Evolutionary conservation across 352 stramenopile species (phyloP).

Genomic region (Pythium guiyangense): DNA sequence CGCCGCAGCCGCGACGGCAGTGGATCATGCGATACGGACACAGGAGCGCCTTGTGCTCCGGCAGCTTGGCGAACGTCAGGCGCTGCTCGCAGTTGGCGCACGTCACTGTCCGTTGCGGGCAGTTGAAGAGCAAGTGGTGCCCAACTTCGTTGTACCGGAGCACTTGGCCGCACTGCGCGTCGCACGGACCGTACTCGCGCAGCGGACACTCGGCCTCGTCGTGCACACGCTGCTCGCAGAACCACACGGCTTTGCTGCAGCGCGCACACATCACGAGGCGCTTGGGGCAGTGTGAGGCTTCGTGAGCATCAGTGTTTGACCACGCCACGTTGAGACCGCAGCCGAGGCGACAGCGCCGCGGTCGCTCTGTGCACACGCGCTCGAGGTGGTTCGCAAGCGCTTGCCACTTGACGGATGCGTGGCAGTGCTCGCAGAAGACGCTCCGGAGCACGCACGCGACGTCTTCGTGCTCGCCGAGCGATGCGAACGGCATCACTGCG

Average conservation of each 20-base stretch:
- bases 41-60: conserved; percentile 37
- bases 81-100: conserved; percentile 46
- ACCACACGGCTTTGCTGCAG: conserved; percentile 45
- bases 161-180: conserved; percentile 31
- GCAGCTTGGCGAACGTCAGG: conserved; percentile 28
- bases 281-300: conserved; percentile 47
- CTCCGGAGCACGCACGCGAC: conserved; percentile 32
- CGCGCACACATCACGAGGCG: conserved; percentile 47
- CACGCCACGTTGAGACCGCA: conserved; percentile 26
- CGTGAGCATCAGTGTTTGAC: conserved; percentile 24
- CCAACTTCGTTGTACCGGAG: conserved; percentile 50
- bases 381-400: conserved; percentile 30
- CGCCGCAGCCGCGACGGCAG: conserved; percentile 55
- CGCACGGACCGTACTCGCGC: conserved; percentile 43
- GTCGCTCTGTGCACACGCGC: conserved; percentile 26
- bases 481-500: conserved; percentile 33
- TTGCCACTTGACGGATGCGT: conserved; percentile 21
- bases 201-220: conserved; percentile 41
- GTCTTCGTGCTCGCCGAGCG: conserved; percentile 52
- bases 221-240: conserved; percentile 39
- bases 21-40: conserved; percentile 46
- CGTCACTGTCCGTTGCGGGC: conserved; percentile 33
- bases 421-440: conserved; percentile 55
- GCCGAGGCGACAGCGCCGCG: conserved; percentile 48
- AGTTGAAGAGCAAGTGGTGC: conserved; percentile 56